Evolutionary conservation across 805 yeast genomes (phyloP).

Genomic region (Hanseniaspora pseudoguilliermondii): DNA sequence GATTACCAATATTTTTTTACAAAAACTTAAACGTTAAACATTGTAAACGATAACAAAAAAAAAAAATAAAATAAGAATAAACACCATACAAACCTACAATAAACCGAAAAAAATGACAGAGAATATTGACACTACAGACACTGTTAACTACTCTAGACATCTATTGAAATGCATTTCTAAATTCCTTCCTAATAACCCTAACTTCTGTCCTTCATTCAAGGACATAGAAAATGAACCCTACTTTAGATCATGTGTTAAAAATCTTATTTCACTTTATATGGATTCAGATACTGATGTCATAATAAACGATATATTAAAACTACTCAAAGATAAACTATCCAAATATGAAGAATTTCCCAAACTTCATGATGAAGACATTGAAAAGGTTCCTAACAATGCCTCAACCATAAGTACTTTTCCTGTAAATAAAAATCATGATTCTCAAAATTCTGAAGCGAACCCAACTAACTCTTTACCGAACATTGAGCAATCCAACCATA

Average conservation of each 20-base stretch:
- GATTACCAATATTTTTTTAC: too few species aligned
- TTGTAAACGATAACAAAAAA: too few species aligned
- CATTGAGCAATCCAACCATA: neutral
- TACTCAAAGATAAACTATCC: slow-evolving; percentile 5
- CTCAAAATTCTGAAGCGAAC: neutral
- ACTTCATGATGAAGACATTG: neutral
- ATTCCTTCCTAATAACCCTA: slow-evolving; percentile 13
- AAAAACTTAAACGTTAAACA: too few species aligned
- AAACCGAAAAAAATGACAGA: neutral
- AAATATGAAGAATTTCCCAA: slow-evolving; percentile 12
- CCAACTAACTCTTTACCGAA: neutral
- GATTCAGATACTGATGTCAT: neutral
- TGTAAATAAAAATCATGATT: neutral
- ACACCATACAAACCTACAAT: neutral
- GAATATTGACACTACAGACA: neutral
- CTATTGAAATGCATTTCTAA: slow-evolving; percentile 12
- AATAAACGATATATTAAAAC: neutral
- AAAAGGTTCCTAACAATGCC: neutral
- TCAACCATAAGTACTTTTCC: neutral
- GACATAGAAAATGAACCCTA: slow-evolving; percentile 12
- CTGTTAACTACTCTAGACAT: slow-evolving; percentile 11
- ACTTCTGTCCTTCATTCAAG: slow-evolving; percentile 10
- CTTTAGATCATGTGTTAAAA: slow-evolving; percentile 9
- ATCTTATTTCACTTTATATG: neutral
- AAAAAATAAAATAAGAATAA: neutral